These are phyloP conservation scores for Hibiscus syriacus DNA, from an alignment of 345 rosid species.

Conservation along the genomic window DNA sequence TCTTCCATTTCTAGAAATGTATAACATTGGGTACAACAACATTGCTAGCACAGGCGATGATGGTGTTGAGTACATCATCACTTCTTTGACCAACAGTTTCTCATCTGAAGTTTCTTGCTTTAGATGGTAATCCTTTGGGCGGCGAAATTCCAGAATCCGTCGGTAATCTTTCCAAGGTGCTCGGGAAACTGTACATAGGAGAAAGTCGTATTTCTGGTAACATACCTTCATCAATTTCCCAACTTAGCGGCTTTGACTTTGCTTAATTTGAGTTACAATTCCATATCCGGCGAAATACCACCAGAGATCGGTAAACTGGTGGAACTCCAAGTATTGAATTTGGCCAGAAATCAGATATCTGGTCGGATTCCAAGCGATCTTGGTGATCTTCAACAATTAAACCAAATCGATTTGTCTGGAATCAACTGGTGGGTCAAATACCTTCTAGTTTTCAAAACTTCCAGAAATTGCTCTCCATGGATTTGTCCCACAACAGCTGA, in stretches of 20 bases:
- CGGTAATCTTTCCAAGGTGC: conserved; percentile 34
- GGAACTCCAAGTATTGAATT: conserved; percentile 29
- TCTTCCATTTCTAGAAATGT: conserved; percentile 32
- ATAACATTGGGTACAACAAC: conserved; percentile 29
- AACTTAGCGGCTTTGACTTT: conserved; percentile 33
- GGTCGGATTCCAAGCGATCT: conserved; percentile 34
- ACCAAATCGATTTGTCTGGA: conserved; percentile 33
- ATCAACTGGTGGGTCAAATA: conserved; percentile 30
- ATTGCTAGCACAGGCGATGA: conserved; percentile 22
- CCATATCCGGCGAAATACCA: conserved; percentile 37
- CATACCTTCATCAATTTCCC: conserved; percentile 27
- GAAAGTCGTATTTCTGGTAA: conserved; percentile 27
- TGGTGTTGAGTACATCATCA: conserved; percentile 31
- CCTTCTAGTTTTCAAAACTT: conserved; percentile 36
- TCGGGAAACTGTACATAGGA: conserved; percentile 30
- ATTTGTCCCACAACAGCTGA: conserved; percentile 42
- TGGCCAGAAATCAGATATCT: conserved; percentile 31
- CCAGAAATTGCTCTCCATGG: conserved; percentile 32
- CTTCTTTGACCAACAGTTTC: conserved; percentile 33
- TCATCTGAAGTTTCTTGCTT: conserved; percentile 28
- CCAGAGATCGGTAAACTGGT: conserved; percentile 27
- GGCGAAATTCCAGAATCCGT: conserved; percentile 37
- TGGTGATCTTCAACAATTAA: conserved; percentile 30
- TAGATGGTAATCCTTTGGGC: conserved; percentile 30
- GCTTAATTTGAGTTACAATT: conserved; percentile 32